Evolutionary conservation across 257 asterid genomes (phyloP).

Genomic region (Petrea volubilis): DNA sequence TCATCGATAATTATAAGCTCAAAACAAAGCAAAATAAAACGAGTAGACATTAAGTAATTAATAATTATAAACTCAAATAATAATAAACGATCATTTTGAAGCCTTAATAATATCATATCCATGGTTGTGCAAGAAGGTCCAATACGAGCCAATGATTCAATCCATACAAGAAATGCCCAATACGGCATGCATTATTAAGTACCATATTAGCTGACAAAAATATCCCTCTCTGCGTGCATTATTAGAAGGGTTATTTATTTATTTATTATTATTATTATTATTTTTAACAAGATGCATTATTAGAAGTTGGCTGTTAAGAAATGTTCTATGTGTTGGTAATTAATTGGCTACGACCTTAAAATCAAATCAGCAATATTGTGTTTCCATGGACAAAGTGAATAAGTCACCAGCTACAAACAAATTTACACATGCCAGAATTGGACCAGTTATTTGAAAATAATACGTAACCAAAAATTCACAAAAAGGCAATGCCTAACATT

Average conservation of each 20-base stretch:
- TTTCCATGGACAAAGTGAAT: slow-evolving; percentile 40
- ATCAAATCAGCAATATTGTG: neutral
- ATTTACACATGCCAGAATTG: slow-evolving; percentile 32
- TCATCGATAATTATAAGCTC: neutral
- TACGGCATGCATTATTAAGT: neutral
- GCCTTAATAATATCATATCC: neutral
- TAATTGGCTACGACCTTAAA: neutral
- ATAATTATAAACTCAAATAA: too few relatives aligned
- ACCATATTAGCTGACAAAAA: neutral
- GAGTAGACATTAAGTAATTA: neutral
- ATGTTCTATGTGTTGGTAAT: neutral
- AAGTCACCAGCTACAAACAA: slow-evolving; percentile 32
- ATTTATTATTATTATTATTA: too few relatives aligned
- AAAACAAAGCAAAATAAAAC: neutral
- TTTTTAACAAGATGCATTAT: too few relatives aligned
- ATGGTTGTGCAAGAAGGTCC: neutral
- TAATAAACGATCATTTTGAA: neutral
- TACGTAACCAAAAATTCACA: slow-evolving; percentile 48
- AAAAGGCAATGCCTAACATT: slow-evolving; percentile 40
- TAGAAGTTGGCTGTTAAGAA: too few relatives aligned
- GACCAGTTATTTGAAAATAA: slow-evolving; percentile 26
- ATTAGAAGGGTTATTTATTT: neutral
- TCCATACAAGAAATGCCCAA: neutral
- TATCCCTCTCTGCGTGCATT: neutral
- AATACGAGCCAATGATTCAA: neutral